Conservation (phyloP, 192 early-diverging fungal genomes). For the Phlyctochytrium arcticum region DNA sequence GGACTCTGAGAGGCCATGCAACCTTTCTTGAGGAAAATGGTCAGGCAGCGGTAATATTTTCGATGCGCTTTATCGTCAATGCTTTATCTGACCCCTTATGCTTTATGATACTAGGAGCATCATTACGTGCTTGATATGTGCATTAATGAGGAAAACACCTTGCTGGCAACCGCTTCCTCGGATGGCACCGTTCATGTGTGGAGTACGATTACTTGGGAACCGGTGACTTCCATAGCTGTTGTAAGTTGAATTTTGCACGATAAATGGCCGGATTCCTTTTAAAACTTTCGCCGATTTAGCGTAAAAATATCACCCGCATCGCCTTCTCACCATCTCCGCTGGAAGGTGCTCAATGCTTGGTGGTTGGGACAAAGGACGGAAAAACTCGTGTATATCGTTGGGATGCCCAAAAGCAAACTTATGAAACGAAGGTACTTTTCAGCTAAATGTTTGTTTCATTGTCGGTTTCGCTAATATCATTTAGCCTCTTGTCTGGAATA, state of each 20-base stretch:
- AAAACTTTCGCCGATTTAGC: no score
- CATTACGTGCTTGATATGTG: slow-evolving; percentile 71
- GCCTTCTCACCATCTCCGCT: slow-evolving; percentile 74
- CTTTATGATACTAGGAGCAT: slow-evolving; percentile 4
- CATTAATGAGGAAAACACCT: slow-evolving; percentile 71
- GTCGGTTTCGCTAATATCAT: slow-evolving; percentile 6
- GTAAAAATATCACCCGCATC: slow-evolving; percentile 61
- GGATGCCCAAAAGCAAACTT: slow-evolving; percentile 37
- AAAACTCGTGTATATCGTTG: slow-evolving; percentile 70
- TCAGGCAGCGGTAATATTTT: background rate
- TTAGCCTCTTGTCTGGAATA: slow-evolving; percentile 48
- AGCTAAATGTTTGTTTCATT: background rate
- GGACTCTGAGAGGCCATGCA: slow-evolving; percentile 77
- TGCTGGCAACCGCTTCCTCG: slow-evolving; percentile 70
- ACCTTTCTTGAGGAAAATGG: slow-evolving; percentile 1
- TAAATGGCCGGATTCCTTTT: no score
- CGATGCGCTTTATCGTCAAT: background rate
- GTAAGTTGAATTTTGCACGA: slow-evolving; percentile 21
- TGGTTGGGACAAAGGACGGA: slow-evolving; percentile 71
- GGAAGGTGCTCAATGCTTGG: slow-evolving; percentile 59
- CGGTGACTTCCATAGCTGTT: slow-evolving; percentile 38
- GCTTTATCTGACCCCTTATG: background rate
- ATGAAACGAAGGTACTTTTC: slow-evolving; percentile 1
- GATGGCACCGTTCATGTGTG: slow-evolving; percentile 77
- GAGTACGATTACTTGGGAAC: slow-evolving; percentile 67